A percentile compares a stretch with the other conserved stretches of the same genome.
Conservation (phyloP, 768 basidiomycete genomes). For the Lactarius indigo region DNA sequence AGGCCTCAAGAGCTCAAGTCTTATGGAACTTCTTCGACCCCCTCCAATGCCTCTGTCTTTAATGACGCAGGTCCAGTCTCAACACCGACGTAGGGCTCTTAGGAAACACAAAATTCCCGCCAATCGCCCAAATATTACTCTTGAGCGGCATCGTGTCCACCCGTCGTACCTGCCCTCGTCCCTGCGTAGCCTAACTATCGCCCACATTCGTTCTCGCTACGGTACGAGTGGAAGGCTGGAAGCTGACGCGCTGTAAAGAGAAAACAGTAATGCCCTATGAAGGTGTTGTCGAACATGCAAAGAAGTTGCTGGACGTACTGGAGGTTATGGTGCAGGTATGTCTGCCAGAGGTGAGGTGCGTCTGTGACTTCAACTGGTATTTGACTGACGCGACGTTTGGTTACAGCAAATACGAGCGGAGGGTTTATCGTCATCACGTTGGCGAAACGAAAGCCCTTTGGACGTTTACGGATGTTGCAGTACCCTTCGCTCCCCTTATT, state of each 20-base stretch:
- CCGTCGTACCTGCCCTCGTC: slow-evolving; percentile 49
- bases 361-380: slow-evolving; percentile 37
- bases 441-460: slow-evolving; percentile 83
- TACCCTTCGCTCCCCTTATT: background rate
- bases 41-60: too few relatives aligned
- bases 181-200: slow-evolving; percentile 85
- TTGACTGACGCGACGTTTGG: background rate
- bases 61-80: too few relatives aligned
- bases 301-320: slow-evolving; percentile 50
- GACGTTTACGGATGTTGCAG: slow-evolving; percentile 67
- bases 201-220: slow-evolving; percentile 48
- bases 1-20: too few relatives aligned
- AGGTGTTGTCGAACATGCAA: slow-evolving; percentile 29
- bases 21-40: too few relatives aligned
- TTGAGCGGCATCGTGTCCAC: too few relatives aligned
- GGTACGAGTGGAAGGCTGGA: slow-evolving; percentile 46
- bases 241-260: slow-evolving; percentile 36
- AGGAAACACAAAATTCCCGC: too few relatives aligned
- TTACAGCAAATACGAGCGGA: slow-evolving; percentile 57
- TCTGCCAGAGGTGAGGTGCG: slow-evolving; percentile 77
- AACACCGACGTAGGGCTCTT: too few relatives aligned
- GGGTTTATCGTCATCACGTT: slow-evolving; percentile 77
- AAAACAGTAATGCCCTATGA: slow-evolving; percentile 23
- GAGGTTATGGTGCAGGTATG: slow-evolving; percentile 81
- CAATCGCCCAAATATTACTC: too few relatives aligned